Evolutionary conservation across 805 yeast genomes (phyloP), one percentile per base, ranked within the genome.

Genomic region (Wickerhamomyces bovis): DNA sequence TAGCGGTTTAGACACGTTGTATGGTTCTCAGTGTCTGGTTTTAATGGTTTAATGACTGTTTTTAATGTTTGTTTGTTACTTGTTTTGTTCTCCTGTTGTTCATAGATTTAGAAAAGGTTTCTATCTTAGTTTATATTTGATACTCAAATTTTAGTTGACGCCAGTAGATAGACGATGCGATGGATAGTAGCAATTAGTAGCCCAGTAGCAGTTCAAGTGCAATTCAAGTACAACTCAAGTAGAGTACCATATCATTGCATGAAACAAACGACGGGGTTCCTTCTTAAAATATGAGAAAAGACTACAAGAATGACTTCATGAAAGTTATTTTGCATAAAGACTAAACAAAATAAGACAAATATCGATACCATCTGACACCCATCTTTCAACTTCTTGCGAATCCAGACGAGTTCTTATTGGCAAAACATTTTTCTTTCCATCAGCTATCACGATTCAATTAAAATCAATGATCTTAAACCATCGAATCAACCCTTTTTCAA

Each of bases 361-460:
- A 50, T 59, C 50, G 50, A 51, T 43, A 46, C 53, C 63, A 58
- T 58, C 63, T 59, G 63, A 59, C 63, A 59, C 63, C 62, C 62
- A 53, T 56, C 58, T 54, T 54, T 59, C 63, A 57, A 44, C 20
- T 51, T 51, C 55, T 16, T 33, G 25, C 26, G 57, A 54, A 33
- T 57, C 61, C 61, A 57, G 58, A 55, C 60, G 60, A 45, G 53
- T 49, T 47, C 57, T 54, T 54, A 50, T 52, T 53, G 54, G 44
- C 31, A 42, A 42, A 49, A n/a, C 7, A 23, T 53, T 52, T n/a
- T 19, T 54, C 51, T 54, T 36, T 54, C 57, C 57, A 52, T 51
- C 57, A 52, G 46, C 49, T 45, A 54, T 54, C 57, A 54, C 57
- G 57, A 48, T 43, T 47, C 39, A 41, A 40, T 46, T 46, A 48